phyloP scores from a whole-genome alignment of 441 rosid genomes.

The Heliophila coronopifolia region DNA sequence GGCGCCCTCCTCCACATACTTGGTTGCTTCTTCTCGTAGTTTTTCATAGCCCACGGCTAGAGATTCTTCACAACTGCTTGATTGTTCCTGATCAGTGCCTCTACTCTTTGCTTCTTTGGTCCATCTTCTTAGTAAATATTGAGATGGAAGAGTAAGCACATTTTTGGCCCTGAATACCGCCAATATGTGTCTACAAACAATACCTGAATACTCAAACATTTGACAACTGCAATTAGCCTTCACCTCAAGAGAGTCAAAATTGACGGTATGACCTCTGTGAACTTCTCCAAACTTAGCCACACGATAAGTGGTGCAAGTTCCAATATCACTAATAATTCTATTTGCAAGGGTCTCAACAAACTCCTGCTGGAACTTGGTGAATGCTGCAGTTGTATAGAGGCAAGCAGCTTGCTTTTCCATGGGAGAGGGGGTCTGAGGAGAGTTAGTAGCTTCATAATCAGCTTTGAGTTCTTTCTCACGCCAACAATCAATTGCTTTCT shows the following conservation, averaged over 20 bases:
- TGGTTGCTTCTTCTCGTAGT: constrained; percentile 65
- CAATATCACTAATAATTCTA: constrained; percentile 47
- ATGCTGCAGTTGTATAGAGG: constrained; percentile 53
- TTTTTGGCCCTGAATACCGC: constrained; percentile 72
- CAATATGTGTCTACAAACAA: constrained; percentile 65
- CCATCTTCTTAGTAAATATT: constrained; percentile 65
- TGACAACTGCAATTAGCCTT: constrained; percentile 76
- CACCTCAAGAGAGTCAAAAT: constrained; percentile 52
- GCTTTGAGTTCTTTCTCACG: constrained; percentile 66
- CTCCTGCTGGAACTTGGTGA: constrained; percentile 66
- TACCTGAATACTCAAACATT: constrained; percentile 68
- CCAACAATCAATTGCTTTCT: constrained; percentile 52
- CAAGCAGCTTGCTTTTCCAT: constrained; percentile 76
- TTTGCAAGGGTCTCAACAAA: constrained; percentile 64
- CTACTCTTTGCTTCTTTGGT: constrained; percentile 60
- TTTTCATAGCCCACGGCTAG: constrained; percentile 39
- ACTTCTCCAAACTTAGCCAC: constrained; percentile 69
- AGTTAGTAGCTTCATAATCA: constrained; percentile 55
- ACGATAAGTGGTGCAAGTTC: constrained; percentile 35
- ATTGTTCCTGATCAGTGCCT: constrained; percentile 34
- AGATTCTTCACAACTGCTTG: constrained; percentile 35
- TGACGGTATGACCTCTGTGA: constrained; percentile 49
- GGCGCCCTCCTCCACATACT: constrained; percentile 81
- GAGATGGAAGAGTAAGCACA: constrained; percentile 64
- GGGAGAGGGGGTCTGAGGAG: constrained; percentile 64